phyloP scores from a whole-genome alignment of 2,329 filamentous ascomycete species.

The Corynespora cassiicola region DNA sequence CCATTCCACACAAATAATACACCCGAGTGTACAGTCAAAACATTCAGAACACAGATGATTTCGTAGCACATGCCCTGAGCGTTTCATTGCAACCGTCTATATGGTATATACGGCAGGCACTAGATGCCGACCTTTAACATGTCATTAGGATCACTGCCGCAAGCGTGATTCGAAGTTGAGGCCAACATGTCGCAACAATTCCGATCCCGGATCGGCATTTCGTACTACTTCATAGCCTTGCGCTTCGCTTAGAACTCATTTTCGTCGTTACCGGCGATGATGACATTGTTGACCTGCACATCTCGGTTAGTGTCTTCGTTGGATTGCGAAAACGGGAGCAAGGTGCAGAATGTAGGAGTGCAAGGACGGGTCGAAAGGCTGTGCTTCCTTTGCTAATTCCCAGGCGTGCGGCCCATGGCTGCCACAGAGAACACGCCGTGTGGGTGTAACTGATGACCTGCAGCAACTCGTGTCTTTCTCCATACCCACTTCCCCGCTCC shows the following conservation, averaged over 20 bases:
- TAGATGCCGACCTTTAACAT: too few species aligned
- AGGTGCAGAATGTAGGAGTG: conserved; percentile 5
- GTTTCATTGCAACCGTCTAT: too few species aligned
- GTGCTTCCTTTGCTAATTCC: conserved; percentile 5
- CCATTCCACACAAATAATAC: too few species aligned
- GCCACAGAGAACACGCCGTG: conserved; percentile 17
- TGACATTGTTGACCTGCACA: conserved; percentile 81
- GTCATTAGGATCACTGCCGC: too few species aligned
- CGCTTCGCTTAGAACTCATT: conserved; percentile 73
- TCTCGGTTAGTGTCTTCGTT: conserved; percentile 17
- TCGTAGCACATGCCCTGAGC: too few species aligned
- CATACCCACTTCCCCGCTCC: conserved; percentile 29
- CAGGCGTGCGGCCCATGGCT: conserved; percentile 12
- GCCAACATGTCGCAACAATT: too few species aligned
- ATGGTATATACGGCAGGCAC: too few species aligned
- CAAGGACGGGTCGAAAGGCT: conserved; percentile 4
- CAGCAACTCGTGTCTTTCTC: conserved; percentile 16
- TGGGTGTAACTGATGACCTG: conserved; percentile 27
- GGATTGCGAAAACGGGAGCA: conserved; percentile 5
- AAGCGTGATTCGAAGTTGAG: too few species aligned
- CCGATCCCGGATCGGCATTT: too few species aligned
- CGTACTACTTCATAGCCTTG: too few species aligned
- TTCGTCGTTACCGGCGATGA: conserved; percentile 85
- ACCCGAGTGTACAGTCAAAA: too few species aligned
- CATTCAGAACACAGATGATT: too few species aligned